Base-by-base conservation (phyloP, 805 yeast species). In the Starmerella vaccinii region DNA sequence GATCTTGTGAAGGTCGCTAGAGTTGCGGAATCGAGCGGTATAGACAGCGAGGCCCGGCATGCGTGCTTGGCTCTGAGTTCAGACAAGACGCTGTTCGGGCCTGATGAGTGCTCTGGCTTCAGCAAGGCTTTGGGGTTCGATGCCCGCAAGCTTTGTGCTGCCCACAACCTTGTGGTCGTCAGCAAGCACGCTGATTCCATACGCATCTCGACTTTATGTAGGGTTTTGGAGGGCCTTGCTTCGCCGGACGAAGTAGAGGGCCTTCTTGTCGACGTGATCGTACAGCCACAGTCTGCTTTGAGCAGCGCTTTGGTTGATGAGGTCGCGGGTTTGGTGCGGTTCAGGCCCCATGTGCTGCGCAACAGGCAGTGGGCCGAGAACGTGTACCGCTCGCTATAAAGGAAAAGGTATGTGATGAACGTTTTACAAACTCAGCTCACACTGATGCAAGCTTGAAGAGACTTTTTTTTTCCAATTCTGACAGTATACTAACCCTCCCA, bases 381-480 rank as follows among this genome's bases (percentile, higher is more conserved):
- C 5, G 54, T 53, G 12, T 38, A 47, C 8, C 40, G n/a, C 22
- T 16, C 51, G 16, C 23, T 53, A 5, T 49, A 18, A 16, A 18
- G 12, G 22, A 46, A 54, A 50, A 45, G 54, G 61, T 59, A 60
- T 46, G 61, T 59, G 63, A 60, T 54, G 63, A 60, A 57, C 48
- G 59, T 52, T 57, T 54, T 53, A 54, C 46, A 57, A 59, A 59
- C 63, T 60, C 63, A 60, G 63, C 63, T 60, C 63, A 60, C 63
- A 57, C 62, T 57, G 63, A 60, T 60, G 63, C 63, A 60, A 60
- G 63, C 61, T 54, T 60, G 63, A 59, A 42, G 60, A 37, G 57
- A 59, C 46, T 29, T 46, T 47, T 58, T 57, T 50, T 50, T 44
- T 47, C 44, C 45, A 50, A 41, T 50, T 57, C 60, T 56, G 60